phyloP scores from a whole-genome alignment of 495 filamentous ascomycete genomes.

The Penicillium chermesinum region DNA sequence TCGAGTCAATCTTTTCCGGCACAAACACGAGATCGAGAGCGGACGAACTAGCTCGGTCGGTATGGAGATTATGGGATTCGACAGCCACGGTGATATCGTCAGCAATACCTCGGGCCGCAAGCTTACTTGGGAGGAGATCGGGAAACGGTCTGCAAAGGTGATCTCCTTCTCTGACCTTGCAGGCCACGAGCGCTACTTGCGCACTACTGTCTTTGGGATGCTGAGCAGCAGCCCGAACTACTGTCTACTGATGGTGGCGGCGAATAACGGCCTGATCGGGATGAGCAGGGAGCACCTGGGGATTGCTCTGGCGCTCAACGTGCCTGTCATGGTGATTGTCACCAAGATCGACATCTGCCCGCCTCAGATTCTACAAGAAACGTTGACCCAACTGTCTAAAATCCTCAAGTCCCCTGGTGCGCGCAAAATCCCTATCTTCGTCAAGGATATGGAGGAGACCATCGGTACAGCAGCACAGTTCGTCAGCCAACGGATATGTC shows the following conservation, averaged over 20 bases:
- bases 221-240: slow-evolving; percentile 95
- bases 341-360: slow-evolving; percentile 99
- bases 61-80: slow-evolving; percentile 99
- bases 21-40: slow-evolving; percentile 96
- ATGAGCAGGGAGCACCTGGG: slow-evolving; percentile 98
- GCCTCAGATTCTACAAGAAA: slow-evolving; percentile 90
- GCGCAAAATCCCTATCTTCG: slow-evolving; percentile 94
- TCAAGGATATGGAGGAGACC: slow-evolving; percentile 85
- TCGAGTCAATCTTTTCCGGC: slow-evolving; percentile 92
- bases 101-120: slow-evolving; percentile 78
- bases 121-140: slow-evolving; percentile 97
- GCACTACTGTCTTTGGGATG: slow-evolving; percentile 94
- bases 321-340: slow-evolving; percentile 95
- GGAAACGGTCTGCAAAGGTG: slow-evolving; percentile 88
- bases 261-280: slow-evolving; percentile 93
- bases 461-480: slow-evolving; percentile 96
- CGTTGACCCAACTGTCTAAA: slow-evolving; percentile 81
- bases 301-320: slow-evolving; percentile 90
- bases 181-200: slow-evolving; percentile 90
- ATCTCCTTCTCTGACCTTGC: slow-evolving; percentile 96
- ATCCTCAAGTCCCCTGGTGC: slow-evolving; percentile 93
- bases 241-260: slow-evolving; percentile 96
- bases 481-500: slow-evolving; percentile 90
- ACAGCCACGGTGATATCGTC: slow-evolving; percentile 80
- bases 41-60: slow-evolving; percentile 94